Evolutionary conservation across 208 protist genomes (phyloP).

Genomic region (Cochliopodium minus): DNA sequence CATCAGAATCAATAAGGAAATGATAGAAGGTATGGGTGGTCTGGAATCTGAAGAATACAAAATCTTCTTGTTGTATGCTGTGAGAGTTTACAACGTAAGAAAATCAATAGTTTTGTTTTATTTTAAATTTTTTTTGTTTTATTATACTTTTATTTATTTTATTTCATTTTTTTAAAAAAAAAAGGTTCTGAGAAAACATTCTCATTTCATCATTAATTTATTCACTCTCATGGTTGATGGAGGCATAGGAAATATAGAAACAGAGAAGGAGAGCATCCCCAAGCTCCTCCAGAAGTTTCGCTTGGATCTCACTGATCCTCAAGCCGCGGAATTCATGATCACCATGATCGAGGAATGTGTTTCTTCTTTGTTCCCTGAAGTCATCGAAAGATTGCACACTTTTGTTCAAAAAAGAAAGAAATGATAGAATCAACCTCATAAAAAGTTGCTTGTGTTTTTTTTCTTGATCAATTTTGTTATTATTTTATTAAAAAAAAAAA

Average conservation of each 20-base stretch:
- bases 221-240: conserved; percentile 71
- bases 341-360: conserved; percentile 66
- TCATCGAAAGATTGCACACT: background rate
- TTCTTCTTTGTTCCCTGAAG: background rate
- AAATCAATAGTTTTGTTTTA: too few relatives aligned
- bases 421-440: too few relatives aligned
- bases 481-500: too few relatives aligned
- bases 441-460: too few relatives aligned
- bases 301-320: conserved; percentile 64
- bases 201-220: conserved; percentile 79
- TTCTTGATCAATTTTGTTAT: too few relatives aligned
- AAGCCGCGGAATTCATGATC: conserved; percentile 68
- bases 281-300: conserved; percentile 75
- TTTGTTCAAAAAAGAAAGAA: too few relatives aligned
- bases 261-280: conserved; percentile 43
- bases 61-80: conserved; percentile 66
- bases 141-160: too few relatives aligned
- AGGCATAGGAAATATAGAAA: conserved; percentile 44
- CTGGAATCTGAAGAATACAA: conserved; percentile 44
- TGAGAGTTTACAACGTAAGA: conserved; percentile 80
- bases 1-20: conserved; percentile 38
- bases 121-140: too few relatives aligned
- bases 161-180: too few relatives aligned
- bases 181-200: conserved; percentile 75
- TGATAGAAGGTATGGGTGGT: conserved; percentile 37